Base-by-base conservation (phyloP, 129 eudicot genomes). In the Ambrosia trifida region DNA sequence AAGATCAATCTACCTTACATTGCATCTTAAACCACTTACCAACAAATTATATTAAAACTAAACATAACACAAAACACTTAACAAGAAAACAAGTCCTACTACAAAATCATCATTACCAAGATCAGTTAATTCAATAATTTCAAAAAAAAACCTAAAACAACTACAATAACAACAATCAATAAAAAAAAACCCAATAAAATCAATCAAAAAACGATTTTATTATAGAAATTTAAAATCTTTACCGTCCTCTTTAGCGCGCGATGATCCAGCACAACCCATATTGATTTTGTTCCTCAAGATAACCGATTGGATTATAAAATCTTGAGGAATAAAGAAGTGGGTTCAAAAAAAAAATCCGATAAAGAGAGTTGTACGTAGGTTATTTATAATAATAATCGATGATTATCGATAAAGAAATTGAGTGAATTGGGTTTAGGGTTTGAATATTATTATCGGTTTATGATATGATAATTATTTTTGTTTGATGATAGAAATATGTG, bases 201-300 rank as follows among this genome's bases (percentile, higher is more conserved):
- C 57, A 8, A 11, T 24, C 28, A 24, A 24, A 24, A 24, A 24
- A 24, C n/a, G n/a, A 24, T 24, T 0, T 0, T 24, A 24, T 0
- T 24, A 33, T 19, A 43, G n/a, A 41, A 65, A 40, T 6, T 16
- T 43, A 41, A 28, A 75, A 75, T 11, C 2, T 0, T 75, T 66
- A 75, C 79, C 79, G 67, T 75, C 73, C 68, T 40, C 73, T 76
- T 76, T 76, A 2, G 67, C 73, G 67, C 32, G 68, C 61, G 80
- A 54, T 66, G 80, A 76, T 76, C 80, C 80, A 30, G 69, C 74
- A 76, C 74, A 76, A 57, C 80, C 80, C 80, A 76, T 76, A 76
- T 41, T 11, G 58, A 28, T 14, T 49, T 49, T n/a, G 54, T 49
- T 49, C 20, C 54, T 19, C 54, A 6, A 49, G 20, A 49, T 49